Conservation (phyloP, 352 stramenopile species). For the Pythium phragmiticola region DNA sequence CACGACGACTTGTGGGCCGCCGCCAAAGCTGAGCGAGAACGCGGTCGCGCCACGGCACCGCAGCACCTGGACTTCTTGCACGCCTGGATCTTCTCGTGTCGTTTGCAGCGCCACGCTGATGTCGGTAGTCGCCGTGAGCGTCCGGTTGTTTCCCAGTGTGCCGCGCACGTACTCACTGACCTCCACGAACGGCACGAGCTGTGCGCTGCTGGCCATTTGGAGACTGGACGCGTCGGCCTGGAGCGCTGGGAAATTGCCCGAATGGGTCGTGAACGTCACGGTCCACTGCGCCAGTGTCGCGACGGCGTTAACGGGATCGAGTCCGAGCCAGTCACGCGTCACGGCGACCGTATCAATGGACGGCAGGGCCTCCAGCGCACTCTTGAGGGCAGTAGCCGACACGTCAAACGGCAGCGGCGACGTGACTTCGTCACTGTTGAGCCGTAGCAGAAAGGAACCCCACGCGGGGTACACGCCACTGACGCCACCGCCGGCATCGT, state of each 20-base stretch:
- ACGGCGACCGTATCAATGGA: conserved; percentile 83
- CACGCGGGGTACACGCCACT: conserved; percentile 84
- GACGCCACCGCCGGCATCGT: conserved; percentile 54
- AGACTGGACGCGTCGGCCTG: conserved; percentile 44
- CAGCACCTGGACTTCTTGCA: conserved; percentile 72
- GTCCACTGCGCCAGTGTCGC: conserved; percentile 71
- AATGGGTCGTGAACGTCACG: conserved; percentile 57
- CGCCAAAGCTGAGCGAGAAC: conserved; percentile 52
- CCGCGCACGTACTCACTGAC: conserved; percentile 49
- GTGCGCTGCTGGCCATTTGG: conserved; percentile 40
- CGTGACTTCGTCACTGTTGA: conserved; percentile 48
- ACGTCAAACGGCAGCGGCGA: conserved; percentile 67
- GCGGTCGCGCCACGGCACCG: conserved; percentile 41
- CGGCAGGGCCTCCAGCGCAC: conserved; percentile 74
- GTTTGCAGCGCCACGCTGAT: conserved; percentile 56
- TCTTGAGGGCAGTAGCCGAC: conserved; percentile 40
- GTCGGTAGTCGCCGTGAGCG: conserved; percentile 45
- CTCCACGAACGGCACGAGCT: conserved; percentile 54
- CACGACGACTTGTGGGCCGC: conserved; percentile 24
- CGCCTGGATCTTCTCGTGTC: conserved; percentile 50
- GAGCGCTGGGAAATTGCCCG: conserved; percentile 49
- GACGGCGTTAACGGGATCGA: conserved; percentile 36
- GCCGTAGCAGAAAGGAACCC: conserved; percentile 77
- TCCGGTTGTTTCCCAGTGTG: conserved; percentile 70
- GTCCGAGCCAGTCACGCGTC: conserved; percentile 64